Conservation (phyloP, 306 rosid genomes). For the Adenanthera pavonina region DNA sequence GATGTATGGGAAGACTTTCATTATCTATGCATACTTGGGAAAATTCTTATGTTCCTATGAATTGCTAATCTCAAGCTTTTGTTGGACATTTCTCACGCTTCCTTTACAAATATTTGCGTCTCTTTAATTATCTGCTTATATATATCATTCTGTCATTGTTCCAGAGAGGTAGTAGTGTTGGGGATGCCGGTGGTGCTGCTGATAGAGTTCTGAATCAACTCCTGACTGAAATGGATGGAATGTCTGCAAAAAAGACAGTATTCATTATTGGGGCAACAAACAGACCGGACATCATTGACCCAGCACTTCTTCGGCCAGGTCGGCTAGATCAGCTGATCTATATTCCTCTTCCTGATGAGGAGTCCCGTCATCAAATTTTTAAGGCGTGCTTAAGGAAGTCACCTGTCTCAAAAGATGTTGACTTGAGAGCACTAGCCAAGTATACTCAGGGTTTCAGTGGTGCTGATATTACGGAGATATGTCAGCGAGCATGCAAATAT, state of each 20-base stretch:
- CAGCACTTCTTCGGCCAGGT: slow-evolving; percentile 64
- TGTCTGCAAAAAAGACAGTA: slow-evolving; percentile 56
- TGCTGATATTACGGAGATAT: slow-evolving; percentile 61
- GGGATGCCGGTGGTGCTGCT: slow-evolving; percentile 63
- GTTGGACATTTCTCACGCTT: background rate
- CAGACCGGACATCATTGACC: slow-evolving; percentile 61
- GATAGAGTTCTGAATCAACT: slow-evolving; percentile 64
- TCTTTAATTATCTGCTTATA: background rate
- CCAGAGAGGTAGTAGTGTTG: slow-evolving; percentile 62
- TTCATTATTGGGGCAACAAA: slow-evolving; percentile 66
- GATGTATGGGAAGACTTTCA: too few species aligned
- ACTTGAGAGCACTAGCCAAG: slow-evolving; percentile 53
- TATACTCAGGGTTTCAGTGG: slow-evolving; percentile 61
- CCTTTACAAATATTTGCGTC: background rate
- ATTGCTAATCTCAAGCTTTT: background rate
- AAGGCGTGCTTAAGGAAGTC: slow-evolving; percentile 65
- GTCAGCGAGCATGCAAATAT: slow-evolving; percentile 64
- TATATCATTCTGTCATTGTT: slow-evolving; percentile 8
- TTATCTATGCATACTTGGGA: background rate
- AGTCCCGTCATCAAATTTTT: slow-evolving; percentile 55
- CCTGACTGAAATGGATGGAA: slow-evolving; percentile 65
- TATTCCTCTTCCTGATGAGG: slow-evolving; percentile 64
- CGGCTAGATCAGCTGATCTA: slow-evolving; percentile 62
- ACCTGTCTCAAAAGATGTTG: slow-evolving; percentile 57
- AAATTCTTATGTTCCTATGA: background rate